These are phyloP conservation scores for Hypomontagnella monticulosa DNA, from an alignment of 495 filamentous ascomycete species.

Conservation along the genomic window DNA sequence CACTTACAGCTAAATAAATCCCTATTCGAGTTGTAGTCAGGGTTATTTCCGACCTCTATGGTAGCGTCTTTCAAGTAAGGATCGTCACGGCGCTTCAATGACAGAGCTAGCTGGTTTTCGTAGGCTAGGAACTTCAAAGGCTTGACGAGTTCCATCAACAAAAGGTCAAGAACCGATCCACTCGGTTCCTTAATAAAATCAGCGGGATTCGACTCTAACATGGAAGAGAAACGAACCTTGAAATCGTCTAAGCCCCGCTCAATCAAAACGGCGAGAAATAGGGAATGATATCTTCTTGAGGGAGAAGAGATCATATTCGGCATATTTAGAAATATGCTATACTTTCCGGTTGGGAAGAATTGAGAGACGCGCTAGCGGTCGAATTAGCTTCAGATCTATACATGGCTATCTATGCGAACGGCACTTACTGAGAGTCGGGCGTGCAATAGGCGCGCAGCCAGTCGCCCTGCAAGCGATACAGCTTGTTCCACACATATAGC, in stretches of 20 bases:
- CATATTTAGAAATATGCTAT: constrained; percentile 49
- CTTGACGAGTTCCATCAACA: constrained; percentile 52
- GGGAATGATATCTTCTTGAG: constrained; percentile 49
- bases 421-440: constrained; percentile 48
- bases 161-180: constrained; percentile 48
- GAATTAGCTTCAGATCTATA: constrained; percentile 24
- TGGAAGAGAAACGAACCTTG: constrained; percentile 29
- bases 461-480: constrained; percentile 49
- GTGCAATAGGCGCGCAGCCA: constrained; percentile 54
- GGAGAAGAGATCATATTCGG: constrained; percentile 43
- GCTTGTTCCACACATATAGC: constrained; percentile 51
- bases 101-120: constrained; percentile 55
- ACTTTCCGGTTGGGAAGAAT: constrained; percentile 52
- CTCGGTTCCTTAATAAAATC: constrained; percentile 45
- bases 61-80: constrained; percentile 47
- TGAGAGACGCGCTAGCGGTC: constrained; percentile 44
- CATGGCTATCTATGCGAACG: not conserved
- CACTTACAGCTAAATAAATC: constrained; percentile 50
- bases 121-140: constrained; percentile 49
- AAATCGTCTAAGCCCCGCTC: constrained; percentile 52
- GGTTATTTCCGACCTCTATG: constrained; percentile 42
- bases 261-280: constrained; percentile 53
- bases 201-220: constrained; percentile 6
- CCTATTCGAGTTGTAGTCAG: constrained; percentile 54
- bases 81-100: constrained; percentile 46